Evolutionary conservation across 768 basidiomycete genomes (phyloP), one percentile per base, ranked within the genome.

Genomic region (Hortiboletus flavorubellus): DNA sequence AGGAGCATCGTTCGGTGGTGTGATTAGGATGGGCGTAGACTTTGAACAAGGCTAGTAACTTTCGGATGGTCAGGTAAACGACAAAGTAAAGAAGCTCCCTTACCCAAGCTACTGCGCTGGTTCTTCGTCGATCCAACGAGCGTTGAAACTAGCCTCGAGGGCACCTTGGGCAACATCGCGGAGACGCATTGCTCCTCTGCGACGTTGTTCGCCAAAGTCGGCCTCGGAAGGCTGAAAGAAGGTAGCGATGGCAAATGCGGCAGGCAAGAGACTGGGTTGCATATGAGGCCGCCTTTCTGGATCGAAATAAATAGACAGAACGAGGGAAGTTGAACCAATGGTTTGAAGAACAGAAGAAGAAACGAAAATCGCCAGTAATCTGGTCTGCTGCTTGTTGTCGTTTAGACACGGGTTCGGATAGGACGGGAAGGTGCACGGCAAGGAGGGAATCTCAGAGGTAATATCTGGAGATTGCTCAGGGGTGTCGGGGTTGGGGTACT

Each of bases 101-200:
- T 67, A 89, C 88, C 85, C 85, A 91, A 52, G 86, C 84, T 37
- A 87, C 85, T 91, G 85, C 12, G 83, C 86, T 8, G 90, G 77
- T 33, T 80, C 82, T 62, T 87, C 84, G 59, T 91, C 87, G 14
- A 91, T 77, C 83, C 85, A 87, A 16, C 82, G 80, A 42, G 84
- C 80, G 63, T 80, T 85, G 54, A 87, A 70, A 63, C 87, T 89
- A 23, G 84, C 84, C 56, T 91, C 86, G 59, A 91, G 70, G 11
- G 85, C 81, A 46, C 78, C 75, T 66, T 87, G 87, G 34, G 88
- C 88, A 62, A 85, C 77, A 56, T 90, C 83, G 44, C 85, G 72
- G 50, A 90, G 77, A 49, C 75, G 73, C 49, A 89, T 62, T 3
- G 88, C 86, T 35, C 78, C 79, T 37, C 75, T 74, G 46, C 86